Evolutionary conservation across 257 asterid genomes (phyloP), one percentile per base, ranked within the genome.

Genomic region (Lavandula angustifolia): DNA sequence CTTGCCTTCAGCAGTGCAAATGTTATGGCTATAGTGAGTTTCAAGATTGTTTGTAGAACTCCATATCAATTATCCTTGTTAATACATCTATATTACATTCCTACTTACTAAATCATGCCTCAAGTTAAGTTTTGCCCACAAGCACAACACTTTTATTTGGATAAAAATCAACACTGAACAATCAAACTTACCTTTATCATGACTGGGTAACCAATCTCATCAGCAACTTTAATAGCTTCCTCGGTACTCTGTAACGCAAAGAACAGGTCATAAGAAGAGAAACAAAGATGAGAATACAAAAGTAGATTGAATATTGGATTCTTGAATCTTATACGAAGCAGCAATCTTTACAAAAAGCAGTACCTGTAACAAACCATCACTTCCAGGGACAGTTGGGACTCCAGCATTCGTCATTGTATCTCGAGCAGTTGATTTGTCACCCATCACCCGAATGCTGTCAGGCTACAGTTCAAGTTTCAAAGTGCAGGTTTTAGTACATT

Each of bases 351-450:
- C 27, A 22, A 22, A 69, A 69, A 41, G 33, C 43, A 71, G 63
- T 69, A 89, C 99, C 96, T 79, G 77, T 62, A 94, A 69, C 62
- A 94, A 79, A 59, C 99, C 99, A 33, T 87, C 95, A 73, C 99
- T 94, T 79, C 99, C 99, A 51, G 99, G 99, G 56, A 94, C 99
- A 64, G 99, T 94, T 43, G 99, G 97, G 79, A 94, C 99, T 77
- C 99, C 97, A 66, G 99, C 97, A 61, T 81, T 94, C 86, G 89
- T 94, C 99, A 94, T 94, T 70, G 99, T 94, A 11, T 90, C 99
- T 73, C 99, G 84, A 46, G 99, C 99, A 66, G 97, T 94, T 65
- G 99, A 80, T 78, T 94, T 94, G 84, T 94, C 99, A 60, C 99
- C 99, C 99, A 94, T 94, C 81, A 90, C 88, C 72, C 92, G 81